Evolutionary conservation across 1,284 basidiomycete species (phyloP), one percentile per base, ranked within the genome.

Genomic region (Anthracocystis setariae): DNA sequence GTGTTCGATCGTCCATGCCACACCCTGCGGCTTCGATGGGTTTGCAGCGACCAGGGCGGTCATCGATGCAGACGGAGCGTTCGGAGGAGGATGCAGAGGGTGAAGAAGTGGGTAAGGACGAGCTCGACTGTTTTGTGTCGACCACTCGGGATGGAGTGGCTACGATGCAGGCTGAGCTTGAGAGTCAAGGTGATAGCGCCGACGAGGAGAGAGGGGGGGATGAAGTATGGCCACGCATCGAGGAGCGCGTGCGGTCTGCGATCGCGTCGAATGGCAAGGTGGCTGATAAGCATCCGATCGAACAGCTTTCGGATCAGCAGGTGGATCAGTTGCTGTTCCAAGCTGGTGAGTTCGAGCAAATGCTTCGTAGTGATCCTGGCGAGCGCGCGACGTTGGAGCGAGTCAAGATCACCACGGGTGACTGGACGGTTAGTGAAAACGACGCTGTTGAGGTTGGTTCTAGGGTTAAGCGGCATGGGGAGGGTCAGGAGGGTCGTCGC

Each of bases 261-360:
- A 32, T 8, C 50, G 44, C 7, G 48, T 37, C 12, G 38, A 43
- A 8, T 29, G 48, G 25, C 3, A 44, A 21, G 25, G 24, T 8
- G 20, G 33, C 17, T 8, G 17, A 21, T 4, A 9, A 15, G 12
- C 62, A 72, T 39, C 59, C 59, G 2, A 47, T 72, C 33, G 69
- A 72, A 17, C 42, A 52, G n/a, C 38, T 72, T 23, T 48, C 51
- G 9, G 52, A 63, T 32, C 55, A 66, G 8, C 63, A 66, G 39
- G 63, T 72, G 5, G 69, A 72, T 18, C 23, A 21, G 8, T 23
- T 62, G 39, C 69, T 72, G 3, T 72, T 72, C 17, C 40, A 53
- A 2, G 12, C 8, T 20, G 21, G 45, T 27, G 69, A 72, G 56
- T 52, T 72, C 1, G 17, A 24, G 1, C 49, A 59, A 8, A 37